These are phyloP conservation scores for Quercus ilex DNA, from an alignment of 306 rosid species.

Conservation along the genomic window DNA sequence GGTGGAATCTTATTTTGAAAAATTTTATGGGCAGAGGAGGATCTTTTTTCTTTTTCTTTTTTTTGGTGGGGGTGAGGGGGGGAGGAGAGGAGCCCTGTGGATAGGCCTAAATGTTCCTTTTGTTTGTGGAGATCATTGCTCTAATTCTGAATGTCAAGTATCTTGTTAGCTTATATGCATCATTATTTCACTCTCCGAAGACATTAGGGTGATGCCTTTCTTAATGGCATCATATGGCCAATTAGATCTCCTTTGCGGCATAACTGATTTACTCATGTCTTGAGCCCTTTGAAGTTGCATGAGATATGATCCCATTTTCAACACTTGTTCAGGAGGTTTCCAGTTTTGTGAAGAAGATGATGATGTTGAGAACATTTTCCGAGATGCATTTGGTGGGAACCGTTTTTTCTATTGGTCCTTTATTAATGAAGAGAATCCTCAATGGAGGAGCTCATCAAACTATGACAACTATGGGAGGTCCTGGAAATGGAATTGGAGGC, in stretches of 20 bases:
- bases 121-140: conserved; percentile 7
- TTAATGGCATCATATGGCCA: conserved; percentile 10
- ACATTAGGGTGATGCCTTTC: background rate
- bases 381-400: conserved; percentile 58
- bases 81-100: background rate
- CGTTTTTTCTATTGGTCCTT: conserved; percentile 62
- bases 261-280: background rate
- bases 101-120: background rate
- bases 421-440: conserved; percentile 60
- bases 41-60: too few species aligned
- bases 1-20: background rate
- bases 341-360: conserved; percentile 60
- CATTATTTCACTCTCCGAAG: background rate
- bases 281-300: conserved; percentile 3
- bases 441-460: conserved; percentile 56
- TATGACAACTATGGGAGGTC: conserved; percentile 39
- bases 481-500: conserved; percentile 56
- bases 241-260: background rate
- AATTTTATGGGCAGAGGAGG: background rate
- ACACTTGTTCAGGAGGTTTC: conserved; percentile 43
- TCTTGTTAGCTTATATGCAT: conserved; percentile 13
- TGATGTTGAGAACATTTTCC: conserved; percentile 58
- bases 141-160: conserved; percentile 11
- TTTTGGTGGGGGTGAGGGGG: background rate
- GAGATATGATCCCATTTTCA: background rate